A percentile compares a stretch with the other conserved stretches of the same genome.
phyloP scores from a whole-genome alignment of 2,329 filamentous ascomycete genomes.

The Exophiala lecanii-corni region DNA sequence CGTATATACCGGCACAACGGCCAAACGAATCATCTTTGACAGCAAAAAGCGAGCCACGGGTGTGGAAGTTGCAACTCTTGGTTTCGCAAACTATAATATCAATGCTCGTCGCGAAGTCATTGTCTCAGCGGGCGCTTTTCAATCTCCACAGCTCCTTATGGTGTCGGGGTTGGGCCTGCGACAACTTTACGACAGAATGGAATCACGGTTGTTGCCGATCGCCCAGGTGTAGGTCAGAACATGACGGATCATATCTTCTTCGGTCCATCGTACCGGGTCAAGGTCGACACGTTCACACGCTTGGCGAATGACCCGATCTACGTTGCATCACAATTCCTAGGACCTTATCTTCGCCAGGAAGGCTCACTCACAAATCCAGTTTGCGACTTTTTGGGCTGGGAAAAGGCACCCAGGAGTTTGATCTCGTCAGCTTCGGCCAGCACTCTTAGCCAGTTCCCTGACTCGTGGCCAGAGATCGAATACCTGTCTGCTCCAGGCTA shows the following conservation, averaged over 20 bases:
- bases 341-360: too few relatives aligned
- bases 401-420: too few relatives aligned
- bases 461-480: slow-evolving; percentile 37
- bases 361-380: too few relatives aligned
- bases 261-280: neutral
- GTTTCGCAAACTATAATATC: slow-evolving; percentile 10
- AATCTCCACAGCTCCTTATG: slow-evolving; percentile 62
- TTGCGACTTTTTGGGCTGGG: too few relatives aligned
- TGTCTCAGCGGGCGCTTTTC: slow-evolving; percentile 53
- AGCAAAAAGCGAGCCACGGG: neutral
- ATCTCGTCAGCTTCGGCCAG: too few relatives aligned
- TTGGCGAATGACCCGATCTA: neutral
- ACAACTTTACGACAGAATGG: slow-evolving; percentile 49
- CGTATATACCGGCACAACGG: neutral
- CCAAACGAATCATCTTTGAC: neutral
- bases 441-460: too few relatives aligned
- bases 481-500: slow-evolving; percentile 16
- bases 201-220: slow-evolving; percentile 53
- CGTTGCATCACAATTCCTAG: too few relatives aligned
- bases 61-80: neutral
- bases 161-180: slow-evolving; percentile 57
- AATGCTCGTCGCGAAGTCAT: slow-evolving; percentile 44
- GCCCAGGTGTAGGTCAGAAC: slow-evolving; percentile 61
- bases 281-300: neutral
- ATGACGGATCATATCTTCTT: slow-evolving; percentile 48